A percentile compares a stretch with the other conserved stretches of the same genome.
phyloP scores from a whole-genome alignment of 176 grass and related monocot species.

The Thalia dealbata region DNA sequence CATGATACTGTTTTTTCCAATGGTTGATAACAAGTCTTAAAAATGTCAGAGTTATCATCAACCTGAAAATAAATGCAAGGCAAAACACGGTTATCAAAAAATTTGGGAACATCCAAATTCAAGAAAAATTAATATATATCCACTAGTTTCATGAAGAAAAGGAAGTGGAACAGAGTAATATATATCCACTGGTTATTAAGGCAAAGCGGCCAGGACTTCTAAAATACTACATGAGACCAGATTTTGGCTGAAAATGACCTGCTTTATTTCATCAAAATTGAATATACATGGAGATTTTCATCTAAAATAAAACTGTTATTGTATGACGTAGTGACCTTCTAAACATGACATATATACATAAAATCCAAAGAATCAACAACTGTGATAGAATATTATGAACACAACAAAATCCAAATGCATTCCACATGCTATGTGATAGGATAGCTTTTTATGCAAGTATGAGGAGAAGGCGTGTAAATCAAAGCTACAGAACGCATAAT shows the following conservation, averaged over 20 bases:
- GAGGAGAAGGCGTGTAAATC: not conserved
- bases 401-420: not conserved
- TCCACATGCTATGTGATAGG: not conserved
- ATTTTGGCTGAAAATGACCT: not conserved
- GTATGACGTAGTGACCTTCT: too few relatives aligned
- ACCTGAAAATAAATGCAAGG: conserved; percentile 32
- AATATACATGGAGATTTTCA: too few relatives aligned
- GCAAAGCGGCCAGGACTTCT: not conserved
- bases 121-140: not conserved
- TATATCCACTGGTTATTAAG: too few relatives aligned
- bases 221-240: not conserved
- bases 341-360: not conserved
- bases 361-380: not conserved
- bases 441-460: not conserved
- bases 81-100: conserved; percentile 5
- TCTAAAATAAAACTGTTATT: too few relatives aligned
- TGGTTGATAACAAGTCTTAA: conserved; percentile 79
- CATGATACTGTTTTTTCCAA: conserved; percentile 98
- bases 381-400: not conserved
- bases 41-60: conserved; percentile 57
- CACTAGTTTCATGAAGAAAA: too few relatives aligned
- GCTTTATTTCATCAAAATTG: not conserved
- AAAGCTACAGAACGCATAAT: not conserved
- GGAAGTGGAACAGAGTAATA: too few relatives aligned
- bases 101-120: not conserved